A percentile compares a stretch with the other conserved stretches of the same genome.
Conservation (phyloP, 2,329 filamentous ascomycete species). For the Plectosphaerella plurivora region DNA sequence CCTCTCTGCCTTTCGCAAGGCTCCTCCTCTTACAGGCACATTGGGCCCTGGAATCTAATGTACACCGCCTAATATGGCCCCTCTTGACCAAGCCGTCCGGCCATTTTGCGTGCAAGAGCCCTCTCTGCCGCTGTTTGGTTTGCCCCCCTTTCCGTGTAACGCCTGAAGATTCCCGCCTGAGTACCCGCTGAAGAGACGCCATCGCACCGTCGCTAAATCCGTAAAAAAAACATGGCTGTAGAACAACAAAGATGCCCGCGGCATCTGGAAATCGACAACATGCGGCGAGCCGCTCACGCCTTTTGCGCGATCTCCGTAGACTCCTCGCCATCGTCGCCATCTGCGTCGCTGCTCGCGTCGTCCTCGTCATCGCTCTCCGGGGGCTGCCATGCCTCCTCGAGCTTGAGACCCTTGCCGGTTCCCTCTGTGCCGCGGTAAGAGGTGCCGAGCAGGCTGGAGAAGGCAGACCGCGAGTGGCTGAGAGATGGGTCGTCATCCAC, state of each 20-base stretch:
- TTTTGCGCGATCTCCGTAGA: not conserved
- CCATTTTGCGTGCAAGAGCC: no score
- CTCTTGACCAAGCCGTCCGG: no score
- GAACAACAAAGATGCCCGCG: not conserved
- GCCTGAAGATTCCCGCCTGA: not conserved
- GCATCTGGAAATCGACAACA: not conserved
- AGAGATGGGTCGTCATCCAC: constrained; percentile 41
- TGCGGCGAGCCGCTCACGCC: not conserved
- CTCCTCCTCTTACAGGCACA: no score
- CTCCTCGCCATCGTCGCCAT: constrained; percentile 22
- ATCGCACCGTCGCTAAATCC: not conserved
- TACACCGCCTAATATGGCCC: no score
- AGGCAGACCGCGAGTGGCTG: constrained; percentile 50
- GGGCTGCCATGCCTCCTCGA: constrained; percentile 76
- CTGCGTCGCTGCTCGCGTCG: constrained; percentile 29
- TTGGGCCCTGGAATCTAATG: no score
- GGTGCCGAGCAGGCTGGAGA: constrained; percentile 50
- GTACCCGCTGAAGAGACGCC: not conserved
- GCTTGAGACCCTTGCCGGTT: constrained; percentile 69
- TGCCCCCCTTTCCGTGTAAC: no score
- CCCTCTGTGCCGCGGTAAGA: constrained; percentile 39
- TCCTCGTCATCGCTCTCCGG: constrained; percentile 59
- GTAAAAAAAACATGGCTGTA: not conserved
- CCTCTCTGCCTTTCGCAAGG: no score
- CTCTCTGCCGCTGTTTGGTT: no score